phyloP scores from a whole-genome alignment of 371 early-diverging fungal genomes.

The Circinella umbellata region DNA sequence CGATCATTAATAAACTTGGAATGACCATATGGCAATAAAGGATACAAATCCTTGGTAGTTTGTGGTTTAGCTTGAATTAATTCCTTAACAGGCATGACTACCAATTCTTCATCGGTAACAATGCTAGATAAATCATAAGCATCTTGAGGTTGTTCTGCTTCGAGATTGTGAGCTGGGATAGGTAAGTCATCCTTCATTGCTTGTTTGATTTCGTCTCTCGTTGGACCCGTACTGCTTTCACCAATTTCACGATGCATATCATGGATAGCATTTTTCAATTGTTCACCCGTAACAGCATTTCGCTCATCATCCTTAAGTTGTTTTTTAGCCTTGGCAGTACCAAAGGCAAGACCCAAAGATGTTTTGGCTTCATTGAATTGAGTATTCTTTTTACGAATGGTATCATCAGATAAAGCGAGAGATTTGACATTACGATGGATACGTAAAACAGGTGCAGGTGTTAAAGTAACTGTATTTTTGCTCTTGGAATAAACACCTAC shows the following conservation, averaged over 20 bases:
- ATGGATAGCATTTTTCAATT: conserved; percentile 63
- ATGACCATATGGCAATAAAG: conserved; percentile 46
- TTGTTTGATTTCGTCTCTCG: conserved; percentile 54
- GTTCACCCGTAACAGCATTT: conserved; percentile 71
- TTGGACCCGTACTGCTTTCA: conserved; percentile 51
- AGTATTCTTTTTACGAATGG: conserved; percentile 19
- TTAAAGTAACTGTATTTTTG: conserved; percentile 65
- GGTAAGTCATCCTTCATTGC: conserved; percentile 62
- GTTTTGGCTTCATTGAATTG: conserved; percentile 59
- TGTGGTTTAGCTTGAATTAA: conserved; percentile 50
- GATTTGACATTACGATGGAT: conserved; percentile 74
- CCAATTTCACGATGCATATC: conserved; percentile 64
- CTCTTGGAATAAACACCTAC: conserved; percentile 77
- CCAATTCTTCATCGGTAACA: conserved; percentile 63
- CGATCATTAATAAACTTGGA: conserved; percentile 58
- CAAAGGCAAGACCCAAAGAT: conserved; percentile 88
- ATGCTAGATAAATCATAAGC: conserved; percentile 79
- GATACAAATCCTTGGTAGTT: conserved; percentile 34
- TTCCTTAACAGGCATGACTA: conserved; percentile 38
- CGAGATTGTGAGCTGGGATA: conserved; percentile 73
- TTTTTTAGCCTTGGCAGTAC: conserved; percentile 85
- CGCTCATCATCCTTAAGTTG: conserved; percentile 80
- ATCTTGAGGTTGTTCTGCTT: conserved; percentile 67
- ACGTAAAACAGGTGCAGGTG: conserved; percentile 68
- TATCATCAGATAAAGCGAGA: conserved; percentile 33